Percentiles rank a stretch among this genome's conserved stretches.
phyloP scores from a whole-genome alignment of 331 rosid genomes.

The Prunus yedoensis region DNA sequence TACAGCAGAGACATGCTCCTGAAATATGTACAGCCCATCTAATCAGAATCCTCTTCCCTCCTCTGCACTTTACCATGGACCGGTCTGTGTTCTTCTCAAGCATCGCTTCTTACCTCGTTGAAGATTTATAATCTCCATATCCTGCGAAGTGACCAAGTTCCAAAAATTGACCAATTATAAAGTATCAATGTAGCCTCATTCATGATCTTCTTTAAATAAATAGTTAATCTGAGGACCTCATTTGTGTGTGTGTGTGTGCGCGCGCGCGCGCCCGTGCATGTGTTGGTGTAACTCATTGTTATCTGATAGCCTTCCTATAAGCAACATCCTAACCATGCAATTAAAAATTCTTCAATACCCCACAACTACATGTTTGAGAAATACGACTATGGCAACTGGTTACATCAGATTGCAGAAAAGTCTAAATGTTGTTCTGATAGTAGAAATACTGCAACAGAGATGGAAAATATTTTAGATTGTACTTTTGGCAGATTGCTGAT shows the following conservation, averaged over 20 bases:
- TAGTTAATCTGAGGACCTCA: too few relatives aligned
- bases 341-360: too few relatives aligned
- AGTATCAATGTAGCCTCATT: neutral
- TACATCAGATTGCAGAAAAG: neutral
- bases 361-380: neutral
- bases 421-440: neutral
- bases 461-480: neutral
- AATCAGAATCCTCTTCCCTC: constrained; percentile 19
- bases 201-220: too few relatives aligned
- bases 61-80: constrained; percentile 65
- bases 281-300: too few relatives aligned
- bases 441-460: too few relatives aligned
- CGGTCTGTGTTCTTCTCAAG: constrained; percentile 82
- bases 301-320: too few relatives aligned
- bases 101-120: constrained; percentile 54
- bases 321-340: too few relatives aligned
- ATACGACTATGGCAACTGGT: neutral
- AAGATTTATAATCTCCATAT: constrained; percentile 66
- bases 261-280: too few relatives aligned
- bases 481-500: neutral
- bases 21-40: constrained; percentile 38
- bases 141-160: constrained; percentile 39
- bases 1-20: constrained; percentile 41
- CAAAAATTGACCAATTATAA: neutral
- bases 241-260: too few relatives aligned